These are phyloP conservation scores for Fraxinus latifolia DNA, from an alignment of 305 asterid genomes.

Conservation along the genomic window DNA sequence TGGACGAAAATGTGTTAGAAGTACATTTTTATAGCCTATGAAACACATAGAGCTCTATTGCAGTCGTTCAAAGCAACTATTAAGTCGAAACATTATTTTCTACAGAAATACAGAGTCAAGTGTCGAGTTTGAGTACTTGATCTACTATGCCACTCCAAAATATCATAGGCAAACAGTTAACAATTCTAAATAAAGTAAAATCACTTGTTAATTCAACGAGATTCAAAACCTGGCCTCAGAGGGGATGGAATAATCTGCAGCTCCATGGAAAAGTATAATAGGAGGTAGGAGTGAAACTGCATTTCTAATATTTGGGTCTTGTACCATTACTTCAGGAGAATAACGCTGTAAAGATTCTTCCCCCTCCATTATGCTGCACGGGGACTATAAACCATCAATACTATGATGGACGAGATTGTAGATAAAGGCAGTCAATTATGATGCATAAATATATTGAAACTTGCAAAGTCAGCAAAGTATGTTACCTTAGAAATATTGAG, in stretches of 20 bases:
- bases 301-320: constrained; percentile 53
- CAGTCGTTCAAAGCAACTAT: neutral
- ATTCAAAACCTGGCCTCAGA: constrained; percentile 65
- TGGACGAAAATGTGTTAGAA: constrained; percentile 25
- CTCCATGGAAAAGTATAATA: constrained; percentile 83
- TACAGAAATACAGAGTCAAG: neutral
- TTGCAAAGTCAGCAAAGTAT: neutral
- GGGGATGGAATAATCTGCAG: constrained; percentile 92
- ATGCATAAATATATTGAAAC: neutral
- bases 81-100: neutral
- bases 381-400: constrained; percentile 11
- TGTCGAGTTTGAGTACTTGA: neutral
- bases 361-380: constrained; percentile 92
- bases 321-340: constrained; percentile 79
- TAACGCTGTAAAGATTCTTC: constrained; percentile 67
- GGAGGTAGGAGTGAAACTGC: constrained; percentile 82
- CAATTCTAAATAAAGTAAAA: neutral
- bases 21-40: neutral
- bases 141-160: neutral
- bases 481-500: constrained; percentile 63
- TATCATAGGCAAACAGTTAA: neutral
- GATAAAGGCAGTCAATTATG: constrained; percentile 1
- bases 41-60: neutral
- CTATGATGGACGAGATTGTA: neutral
- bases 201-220: constrained; percentile 7